Evolutionary conservation across 2,329 filamentous ascomycete species (phyloP), one percentile per base, ranked within the genome.

Genomic region (Sporothrix inflata): DNA sequence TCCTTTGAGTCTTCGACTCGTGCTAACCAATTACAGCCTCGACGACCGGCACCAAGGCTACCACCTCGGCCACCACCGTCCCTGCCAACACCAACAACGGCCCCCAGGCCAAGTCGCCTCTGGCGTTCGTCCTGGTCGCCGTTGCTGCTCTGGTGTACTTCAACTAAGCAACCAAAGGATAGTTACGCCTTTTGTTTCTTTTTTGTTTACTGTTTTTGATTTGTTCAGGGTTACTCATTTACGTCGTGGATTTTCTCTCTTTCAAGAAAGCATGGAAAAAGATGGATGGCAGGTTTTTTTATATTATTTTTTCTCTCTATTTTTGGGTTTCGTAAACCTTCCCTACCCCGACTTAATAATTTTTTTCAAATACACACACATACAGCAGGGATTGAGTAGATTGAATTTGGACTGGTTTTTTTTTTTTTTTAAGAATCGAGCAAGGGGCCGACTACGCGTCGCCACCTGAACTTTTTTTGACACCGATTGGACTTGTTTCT

Each of bases 141-240:
- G 78, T 81, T 53, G 82, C 80, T 69, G 79, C 81, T 69, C 79
- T 84, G 74, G 72, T 82, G 75, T 82, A 82, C 81, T 81, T 83
- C 75, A 82, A 83, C 79, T 84, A 81, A 78, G 75, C 69, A 45
- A 27, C 38, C 4, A 11, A 63, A 38, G 34, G 3, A n/a, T 60
- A 14, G 19, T 2, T 3, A n/a, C 16, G 42, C 8, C 4, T 24
- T 69, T 38, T 24, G 42, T 40, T 19, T 60, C 21, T 14, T 57
- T 63, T 53, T 30, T 65, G 30, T 6, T 69, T 45, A 34, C 27
- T 27, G 2, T 49, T 38, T 49, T 38, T 49, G n/a, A 16, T 60
- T 49, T 67, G 42, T 16, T 19, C 24, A 55, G 21, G 40, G 47
- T 38, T 55, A 45, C 24, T 69, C 53, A n/a, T 27, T 60, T 61